A percentile compares a stretch with the other conserved stretches of the same genome.
Evolutionary conservation across 495 filamentous ascomycete genomes (phyloP).

Genomic region (Podospora fimiseda): DNA sequence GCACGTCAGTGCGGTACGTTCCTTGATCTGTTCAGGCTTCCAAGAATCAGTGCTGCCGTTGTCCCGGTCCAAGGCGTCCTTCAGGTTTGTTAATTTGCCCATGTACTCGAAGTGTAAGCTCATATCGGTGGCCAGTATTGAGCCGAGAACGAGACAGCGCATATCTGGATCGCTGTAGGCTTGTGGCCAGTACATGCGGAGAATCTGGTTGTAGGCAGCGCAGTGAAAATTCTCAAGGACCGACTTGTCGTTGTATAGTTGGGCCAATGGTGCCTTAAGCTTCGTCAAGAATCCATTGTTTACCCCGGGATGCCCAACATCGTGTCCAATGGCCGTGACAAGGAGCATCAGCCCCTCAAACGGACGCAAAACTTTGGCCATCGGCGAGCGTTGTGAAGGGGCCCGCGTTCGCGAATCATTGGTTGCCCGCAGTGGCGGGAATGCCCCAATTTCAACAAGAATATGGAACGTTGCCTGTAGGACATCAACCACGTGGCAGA

Average conservation of each 20-base stretch:
- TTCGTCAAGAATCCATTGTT: constrained; percentile 95
- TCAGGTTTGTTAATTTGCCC: constrained; percentile 68
- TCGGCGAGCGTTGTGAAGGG: constrained; percentile 46
- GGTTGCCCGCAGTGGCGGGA: constrained; percentile 57
- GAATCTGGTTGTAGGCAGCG: constrained; percentile 92
- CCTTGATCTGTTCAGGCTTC: constrained; percentile 52
- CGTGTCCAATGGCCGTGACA: constrained; percentile 92
- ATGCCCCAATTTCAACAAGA: constrained; percentile 70
- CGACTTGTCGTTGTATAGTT: constrained; percentile 95
- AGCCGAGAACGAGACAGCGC: constrained; percentile 87
- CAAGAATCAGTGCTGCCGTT: constrained; percentile 62
- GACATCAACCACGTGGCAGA: constrained; percentile 93
- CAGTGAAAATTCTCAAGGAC: constrained; percentile 97
- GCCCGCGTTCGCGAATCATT: constrained; percentile 15
- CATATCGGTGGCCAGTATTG: constrained; percentile 96
- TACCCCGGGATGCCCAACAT: constrained; percentile 95
- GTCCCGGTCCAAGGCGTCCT: constrained; percentile 64
- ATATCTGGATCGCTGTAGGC: constrained; percentile 68
- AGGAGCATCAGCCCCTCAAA: constrained; percentile 85
- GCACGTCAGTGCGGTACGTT: constrained; percentile 72
- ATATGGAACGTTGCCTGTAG: constrained; percentile 91
- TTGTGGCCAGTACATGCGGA: constrained; percentile 85
- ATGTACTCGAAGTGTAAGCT: constrained; percentile 94
- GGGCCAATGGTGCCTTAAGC: constrained; percentile 90
- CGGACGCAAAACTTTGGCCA: constrained; percentile 66